Conservation (phyloP, 169 alveolate species). For the Eimeria brunetti region DNA sequence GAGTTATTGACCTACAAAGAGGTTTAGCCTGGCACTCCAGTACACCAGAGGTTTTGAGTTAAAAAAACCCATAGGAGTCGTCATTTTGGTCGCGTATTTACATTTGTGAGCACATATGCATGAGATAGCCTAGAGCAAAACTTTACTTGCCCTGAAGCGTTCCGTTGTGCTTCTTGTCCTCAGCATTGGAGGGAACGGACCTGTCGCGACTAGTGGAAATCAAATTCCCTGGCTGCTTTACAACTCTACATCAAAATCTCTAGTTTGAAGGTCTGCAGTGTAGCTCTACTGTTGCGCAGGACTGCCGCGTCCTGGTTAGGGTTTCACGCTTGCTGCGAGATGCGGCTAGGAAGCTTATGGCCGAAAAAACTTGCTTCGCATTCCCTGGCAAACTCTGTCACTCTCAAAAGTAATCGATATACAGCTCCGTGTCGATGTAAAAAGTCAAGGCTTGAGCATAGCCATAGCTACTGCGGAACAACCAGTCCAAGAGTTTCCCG, state of each 20-base stretch:
- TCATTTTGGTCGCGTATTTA: background rate
- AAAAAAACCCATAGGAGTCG: too few species aligned
- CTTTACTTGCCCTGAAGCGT: background rate
- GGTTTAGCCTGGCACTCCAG: background rate
- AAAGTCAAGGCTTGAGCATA: background rate
- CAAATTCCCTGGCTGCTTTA: background rate
- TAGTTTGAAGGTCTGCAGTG: background rate
- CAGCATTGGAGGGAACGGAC: background rate
- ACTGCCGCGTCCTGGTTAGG: background rate
- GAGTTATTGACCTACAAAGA: background rate
- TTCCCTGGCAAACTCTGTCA: background rate
- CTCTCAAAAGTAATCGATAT: background rate
- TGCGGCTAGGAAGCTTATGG: background rate
- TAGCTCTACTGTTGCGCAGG: background rate
- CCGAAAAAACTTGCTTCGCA: background rate
- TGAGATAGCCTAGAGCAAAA: background rate
- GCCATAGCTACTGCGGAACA: slow-evolving; percentile 1
- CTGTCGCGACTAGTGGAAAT: background rate
- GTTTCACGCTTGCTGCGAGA: background rate
- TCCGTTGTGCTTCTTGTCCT: background rate
- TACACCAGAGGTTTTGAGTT: too few species aligned
- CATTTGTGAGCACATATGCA: background rate
- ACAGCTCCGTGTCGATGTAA: background rate
- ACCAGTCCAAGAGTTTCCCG: slow-evolving; percentile 17
- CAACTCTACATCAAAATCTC: background rate